A percentile compares a stretch with the other conserved stretches of the same genome.
Evolutionary conservation across 2,329 filamentous ascomycete species (phyloP).

Genomic region (Neofusicoccum laricinum): DNA sequence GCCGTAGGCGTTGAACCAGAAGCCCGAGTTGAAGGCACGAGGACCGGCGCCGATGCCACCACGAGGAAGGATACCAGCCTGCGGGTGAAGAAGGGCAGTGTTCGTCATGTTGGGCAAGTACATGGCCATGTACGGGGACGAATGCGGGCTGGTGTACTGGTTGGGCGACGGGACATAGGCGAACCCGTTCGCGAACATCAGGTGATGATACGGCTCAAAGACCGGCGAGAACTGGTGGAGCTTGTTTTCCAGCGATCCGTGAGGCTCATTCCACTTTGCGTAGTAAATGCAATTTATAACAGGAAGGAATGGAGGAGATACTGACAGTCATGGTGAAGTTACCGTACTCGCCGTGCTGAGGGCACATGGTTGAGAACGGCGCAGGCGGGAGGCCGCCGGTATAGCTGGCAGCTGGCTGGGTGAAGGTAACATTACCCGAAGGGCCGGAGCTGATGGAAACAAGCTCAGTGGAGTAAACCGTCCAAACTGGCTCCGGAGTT

Average conservation of each 20-base stretch:
- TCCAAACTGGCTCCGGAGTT: no score
- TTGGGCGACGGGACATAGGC: constrained; percentile 46
- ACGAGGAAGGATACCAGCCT: constrained; percentile 34
- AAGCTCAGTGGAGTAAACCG: no score
- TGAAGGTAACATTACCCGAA: no score
- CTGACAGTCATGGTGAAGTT: constrained; percentile 37
- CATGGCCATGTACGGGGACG: constrained; percentile 47
- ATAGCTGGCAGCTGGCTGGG: not conserved
- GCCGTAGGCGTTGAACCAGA: constrained; percentile 51
- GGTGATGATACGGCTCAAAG: constrained; percentile 49
- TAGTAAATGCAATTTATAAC: constrained; percentile 25
- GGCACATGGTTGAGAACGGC: not conserved
- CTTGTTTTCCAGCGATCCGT: constrained; percentile 26
- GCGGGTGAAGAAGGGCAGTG: constrained; percentile 27
- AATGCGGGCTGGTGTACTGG: constrained; percentile 45
- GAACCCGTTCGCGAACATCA: constrained; percentile 51
- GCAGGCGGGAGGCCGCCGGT: not conserved
- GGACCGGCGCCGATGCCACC: constrained; percentile 49
- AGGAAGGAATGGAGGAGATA: constrained; percentile 21
- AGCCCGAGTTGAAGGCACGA: constrained; percentile 41
- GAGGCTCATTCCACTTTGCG: constrained; percentile 34
- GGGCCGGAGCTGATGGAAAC: no score
- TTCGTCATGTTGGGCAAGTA: constrained; percentile 40
- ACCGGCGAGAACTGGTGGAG: constrained; percentile 38
- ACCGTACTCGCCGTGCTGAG: constrained; percentile 39